Evolutionary conservation across 225 moss, liverwort and hornwort species (phyloP).

Genomic region (Physcomitrium patens): DNA sequence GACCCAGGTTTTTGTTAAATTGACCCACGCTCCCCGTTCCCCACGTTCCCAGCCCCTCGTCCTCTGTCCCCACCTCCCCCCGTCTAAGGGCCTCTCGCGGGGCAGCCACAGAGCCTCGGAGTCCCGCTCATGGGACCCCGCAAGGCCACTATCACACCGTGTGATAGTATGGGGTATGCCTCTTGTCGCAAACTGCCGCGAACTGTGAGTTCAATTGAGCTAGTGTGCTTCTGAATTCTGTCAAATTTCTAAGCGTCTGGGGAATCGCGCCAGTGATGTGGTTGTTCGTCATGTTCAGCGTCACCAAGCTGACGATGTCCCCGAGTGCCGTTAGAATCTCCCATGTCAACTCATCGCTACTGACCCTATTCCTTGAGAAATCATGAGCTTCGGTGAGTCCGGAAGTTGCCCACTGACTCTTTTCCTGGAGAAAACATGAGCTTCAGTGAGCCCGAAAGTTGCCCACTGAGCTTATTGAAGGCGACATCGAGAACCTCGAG

Average conservation of each 20-base stretch:
- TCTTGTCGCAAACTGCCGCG: too few species aligned
- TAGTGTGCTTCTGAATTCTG: too few species aligned
- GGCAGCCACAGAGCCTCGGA: too few species aligned
- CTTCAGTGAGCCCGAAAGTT: slow-evolving; percentile 42
- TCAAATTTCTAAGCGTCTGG: slow-evolving; percentile 28
- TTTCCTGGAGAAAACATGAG: slow-evolving; percentile 26
- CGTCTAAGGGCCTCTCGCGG: too few species aligned
- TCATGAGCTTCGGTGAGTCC: not conserved
- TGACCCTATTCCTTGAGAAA: slow-evolving; percentile 33
- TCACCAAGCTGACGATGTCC: slow-evolving; percentile 25
- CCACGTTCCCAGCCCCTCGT: too few species aligned
- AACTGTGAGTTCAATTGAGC: too few species aligned
- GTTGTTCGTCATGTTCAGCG: slow-evolving; percentile 29
- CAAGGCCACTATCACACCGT: too few species aligned
- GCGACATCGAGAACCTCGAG: slow-evolving; percentile 49
- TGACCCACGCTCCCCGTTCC: too few species aligned
- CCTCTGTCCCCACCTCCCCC: too few species aligned
- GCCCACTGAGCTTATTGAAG: slow-evolving; percentile 54
- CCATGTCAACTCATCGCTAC: slow-evolving; percentile 27
- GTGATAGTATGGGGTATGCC: too few species aligned
- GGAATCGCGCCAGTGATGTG: slow-evolving; percentile 31
- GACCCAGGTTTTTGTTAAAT: too few species aligned
- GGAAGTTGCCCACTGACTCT: slow-evolving; percentile 33
- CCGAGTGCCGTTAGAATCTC: slow-evolving; percentile 28
- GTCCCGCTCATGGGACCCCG: too few species aligned